Percentiles rank a stretch among this genome's conserved stretches.
These are phyloP conservation scores for Sutorius australiensis DNA, from an alignment of 768 basidiomycete genomes.

Conservation along the genomic window DNA sequence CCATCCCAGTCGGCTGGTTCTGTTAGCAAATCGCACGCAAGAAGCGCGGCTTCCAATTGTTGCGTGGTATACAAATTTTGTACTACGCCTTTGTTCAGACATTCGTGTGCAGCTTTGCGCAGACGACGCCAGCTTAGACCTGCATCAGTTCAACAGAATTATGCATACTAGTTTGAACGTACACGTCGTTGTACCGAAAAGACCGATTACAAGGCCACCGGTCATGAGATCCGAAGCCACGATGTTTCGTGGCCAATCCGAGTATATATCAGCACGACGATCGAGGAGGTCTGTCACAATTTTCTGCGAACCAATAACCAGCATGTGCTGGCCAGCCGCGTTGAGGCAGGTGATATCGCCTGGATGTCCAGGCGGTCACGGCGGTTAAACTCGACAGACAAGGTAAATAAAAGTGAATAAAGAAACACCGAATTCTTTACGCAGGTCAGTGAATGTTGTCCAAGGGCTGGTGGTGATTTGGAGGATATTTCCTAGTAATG, in stretches of 20 bases:
- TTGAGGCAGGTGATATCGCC: conserved; percentile 6
- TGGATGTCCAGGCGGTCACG: not conserved
- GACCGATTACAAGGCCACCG: conserved; percentile 26
- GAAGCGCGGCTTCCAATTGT: conserved; percentile 4
- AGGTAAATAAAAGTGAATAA: not conserved
- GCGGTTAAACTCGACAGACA: not conserved
- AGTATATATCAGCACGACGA: conserved; percentile 32
- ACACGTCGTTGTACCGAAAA: conserved; percentile 15
- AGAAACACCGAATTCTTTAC: not conserved
- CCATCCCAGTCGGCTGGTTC: conserved; percentile 31
- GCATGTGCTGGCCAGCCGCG: conserved; percentile 16
- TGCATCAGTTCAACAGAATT: not conserved
- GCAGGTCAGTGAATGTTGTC: not conserved
- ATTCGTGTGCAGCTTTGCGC: conserved; percentile 7
- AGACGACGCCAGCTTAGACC: conserved; percentile 8
- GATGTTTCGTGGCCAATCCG: conserved; percentile 30
- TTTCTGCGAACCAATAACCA: conserved; percentile 32
- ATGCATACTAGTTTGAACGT: not conserved
- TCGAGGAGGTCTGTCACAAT: conserved; percentile 37
- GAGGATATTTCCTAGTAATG: conserved; percentile 2
- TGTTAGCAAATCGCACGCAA: conserved; percentile 21
- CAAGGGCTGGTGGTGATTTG: conserved; percentile 1
- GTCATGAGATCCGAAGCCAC: conserved; percentile 31
- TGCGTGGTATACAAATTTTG: conserved; percentile 3
- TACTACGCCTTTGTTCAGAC: not conserved